These are phyloP conservation scores for Bretschneidera sinensis DNA, from an alignment of 345 rosid species.

Conservation along the genomic window DNA sequence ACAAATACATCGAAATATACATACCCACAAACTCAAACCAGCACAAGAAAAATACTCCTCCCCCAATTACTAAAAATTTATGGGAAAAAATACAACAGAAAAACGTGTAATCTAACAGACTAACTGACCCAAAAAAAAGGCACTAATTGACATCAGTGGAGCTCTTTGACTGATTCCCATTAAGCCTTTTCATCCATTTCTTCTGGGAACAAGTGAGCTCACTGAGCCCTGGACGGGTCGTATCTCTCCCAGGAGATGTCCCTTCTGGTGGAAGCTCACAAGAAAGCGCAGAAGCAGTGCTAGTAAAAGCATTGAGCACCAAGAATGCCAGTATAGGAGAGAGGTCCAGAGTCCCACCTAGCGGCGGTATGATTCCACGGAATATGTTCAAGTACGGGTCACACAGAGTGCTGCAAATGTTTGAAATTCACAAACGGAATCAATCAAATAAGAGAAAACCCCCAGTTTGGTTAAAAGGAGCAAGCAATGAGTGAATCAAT, in stretches of 20 bases:
- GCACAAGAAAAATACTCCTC: background rate
- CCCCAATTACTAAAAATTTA: background rate
- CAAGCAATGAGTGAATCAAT: background rate
- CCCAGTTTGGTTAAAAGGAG: background rate
- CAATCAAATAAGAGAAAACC: background rate
- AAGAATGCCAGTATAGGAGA: slow-evolving; percentile 85
- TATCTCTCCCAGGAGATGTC: slow-evolving; percentile 10
- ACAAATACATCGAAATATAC: no score
- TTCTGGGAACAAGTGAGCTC: slow-evolving; percentile 36
- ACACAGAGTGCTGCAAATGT: slow-evolving; percentile 75
- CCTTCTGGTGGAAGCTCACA: slow-evolving; percentile 60
- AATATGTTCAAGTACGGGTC: slow-evolving; percentile 96
- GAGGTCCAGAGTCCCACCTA: slow-evolving; percentile 79
- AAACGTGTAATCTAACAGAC: no score
- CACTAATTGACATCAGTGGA: slow-evolving; percentile 22
- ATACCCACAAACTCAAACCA: background rate
- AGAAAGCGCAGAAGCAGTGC: slow-evolving; percentile 78
- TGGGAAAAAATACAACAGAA: background rate
- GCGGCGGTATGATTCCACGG: slow-evolving; percentile 90
- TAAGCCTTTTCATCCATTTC: slow-evolving; percentile 71
- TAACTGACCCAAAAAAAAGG: background rate
- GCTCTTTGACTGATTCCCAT: slow-evolving; percentile 25
- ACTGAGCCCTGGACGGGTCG: no score
- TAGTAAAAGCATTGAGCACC: slow-evolving; percentile 76
- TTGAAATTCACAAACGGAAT: slow-evolving; percentile 1